Conservation (phyloP, 2,329 filamentous ascomycete species). For the Aspergillus uvarum region DNA sequence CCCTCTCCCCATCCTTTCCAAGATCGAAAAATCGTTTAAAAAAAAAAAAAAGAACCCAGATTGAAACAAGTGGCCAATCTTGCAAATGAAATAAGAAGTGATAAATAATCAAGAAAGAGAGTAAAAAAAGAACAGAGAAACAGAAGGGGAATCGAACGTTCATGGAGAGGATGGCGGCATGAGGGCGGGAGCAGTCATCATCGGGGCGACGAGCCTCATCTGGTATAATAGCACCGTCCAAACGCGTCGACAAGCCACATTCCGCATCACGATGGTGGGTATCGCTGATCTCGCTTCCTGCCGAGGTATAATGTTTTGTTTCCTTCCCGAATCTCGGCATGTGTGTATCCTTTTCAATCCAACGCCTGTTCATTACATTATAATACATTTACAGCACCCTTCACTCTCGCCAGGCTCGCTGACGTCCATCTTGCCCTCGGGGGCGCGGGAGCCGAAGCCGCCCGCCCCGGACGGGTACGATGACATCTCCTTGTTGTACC, state of each 20-base stretch:
- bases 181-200: constrained; percentile 33
- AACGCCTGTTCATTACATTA: constrained; percentile 60
- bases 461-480: constrained; percentile 71
- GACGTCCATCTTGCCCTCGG: constrained; percentile 73
- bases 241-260: constrained; percentile 23
- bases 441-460: constrained; percentile 60
- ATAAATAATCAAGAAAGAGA: constrained; percentile 1
- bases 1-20: constrained; percentile 21
- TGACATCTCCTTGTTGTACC: constrained; percentile 98
- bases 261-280: constrained; percentile 20
- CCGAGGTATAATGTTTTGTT: constrained; percentile 15
- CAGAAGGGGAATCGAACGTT: constrained; percentile 44
- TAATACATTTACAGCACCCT: constrained; percentile 84
- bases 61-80: constrained; percentile 18
- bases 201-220: constrained; percentile 28
- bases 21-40: constrained; percentile 26
- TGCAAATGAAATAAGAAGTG: constrained; percentile 20
- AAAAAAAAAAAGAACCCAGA: constrained; percentile 17
- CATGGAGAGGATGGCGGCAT: constrained; percentile 41
- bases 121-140: constrained; percentile 28
- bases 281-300: constrained; percentile 20
- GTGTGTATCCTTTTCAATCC: constrained; percentile 21
- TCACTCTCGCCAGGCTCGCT: constrained; percentile 52
- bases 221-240: constrained; percentile 25
- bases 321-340: constrained; percentile 25